Evolutionary conservation across 208 protist genomes (phyloP).

Genomic region (Leishmania aethiopica): DNA sequence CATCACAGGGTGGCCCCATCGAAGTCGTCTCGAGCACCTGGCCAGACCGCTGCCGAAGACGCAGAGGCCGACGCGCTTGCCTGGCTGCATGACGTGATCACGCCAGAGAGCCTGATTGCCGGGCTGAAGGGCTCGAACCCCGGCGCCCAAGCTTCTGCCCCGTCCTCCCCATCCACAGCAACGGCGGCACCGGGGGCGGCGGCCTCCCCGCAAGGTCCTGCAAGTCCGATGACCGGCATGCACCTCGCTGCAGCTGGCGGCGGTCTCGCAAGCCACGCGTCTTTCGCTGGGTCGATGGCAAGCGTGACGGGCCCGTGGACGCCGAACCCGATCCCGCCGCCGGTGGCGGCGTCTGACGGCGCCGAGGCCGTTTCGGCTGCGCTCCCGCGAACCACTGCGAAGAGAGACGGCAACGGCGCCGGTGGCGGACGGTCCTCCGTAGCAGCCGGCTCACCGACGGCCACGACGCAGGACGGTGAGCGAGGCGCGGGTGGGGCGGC

Average conservation of each 20-base stretch:
- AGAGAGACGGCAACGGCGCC: constrained; percentile 10
- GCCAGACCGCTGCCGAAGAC: constrained; percentile 15
- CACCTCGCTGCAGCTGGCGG: not conserved
- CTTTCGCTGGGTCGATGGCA: not conserved
- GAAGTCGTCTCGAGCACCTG: not conserved
- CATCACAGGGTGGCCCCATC: not conserved
- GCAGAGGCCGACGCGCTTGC: constrained; percentile 66
- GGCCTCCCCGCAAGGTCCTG: constrained; percentile 2
- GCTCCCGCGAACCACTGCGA: constrained; percentile 26
- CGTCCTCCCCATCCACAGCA: not conserved
- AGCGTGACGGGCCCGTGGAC: constrained; percentile 26
- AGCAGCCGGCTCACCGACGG: not conserved
- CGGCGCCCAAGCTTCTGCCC: constrained; percentile 7
- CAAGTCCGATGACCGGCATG: not conserved
- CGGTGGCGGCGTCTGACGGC: not conserved
- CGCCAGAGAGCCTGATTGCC: constrained; percentile 45
- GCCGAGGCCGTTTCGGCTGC: constrained; percentile 17
- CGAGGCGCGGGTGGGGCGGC: not conserved
- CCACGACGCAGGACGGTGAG: constrained; percentile 1
- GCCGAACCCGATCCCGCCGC: constrained; percentile 15
- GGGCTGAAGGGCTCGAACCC: constrained; percentile 13
- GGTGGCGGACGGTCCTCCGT: not conserved
- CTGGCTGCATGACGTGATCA: constrained; percentile 86
- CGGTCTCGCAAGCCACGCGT: not conserved
- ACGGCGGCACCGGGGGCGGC: not conserved